Conservation (phyloP, 148 eudicot genomes). For the Pouteria glomerata region DNA sequence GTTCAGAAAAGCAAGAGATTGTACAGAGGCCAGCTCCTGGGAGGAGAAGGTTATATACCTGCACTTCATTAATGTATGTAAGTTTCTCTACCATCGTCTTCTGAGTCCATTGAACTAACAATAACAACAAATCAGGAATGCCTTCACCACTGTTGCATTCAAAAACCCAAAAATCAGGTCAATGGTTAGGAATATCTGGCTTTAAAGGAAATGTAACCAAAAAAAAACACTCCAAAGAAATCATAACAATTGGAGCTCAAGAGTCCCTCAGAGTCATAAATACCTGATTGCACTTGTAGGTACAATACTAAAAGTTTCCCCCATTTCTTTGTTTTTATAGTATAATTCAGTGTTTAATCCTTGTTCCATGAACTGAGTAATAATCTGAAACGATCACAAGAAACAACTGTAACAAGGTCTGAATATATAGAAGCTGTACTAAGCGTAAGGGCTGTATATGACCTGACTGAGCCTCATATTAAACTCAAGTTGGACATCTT, state of each 20-base stretch:
- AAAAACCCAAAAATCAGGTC: slow-evolving; percentile 4
- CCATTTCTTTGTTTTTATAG: slow-evolving; percentile 91
- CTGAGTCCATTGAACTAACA: slow-evolving; percentile 77
- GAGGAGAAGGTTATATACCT: slow-evolving; percentile 29
- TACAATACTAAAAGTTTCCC: slow-evolving; percentile 81
- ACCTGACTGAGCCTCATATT: slow-evolving; percentile 70
- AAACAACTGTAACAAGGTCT: not conserved
- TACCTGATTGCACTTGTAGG: slow-evolving; percentile 97
- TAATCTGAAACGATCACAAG: slow-evolving; percentile 40
- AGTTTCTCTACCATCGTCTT: slow-evolving; percentile 77
- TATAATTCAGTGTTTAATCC: slow-evolving; percentile 87
- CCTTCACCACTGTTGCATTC: slow-evolving; percentile 79
- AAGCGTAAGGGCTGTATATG: slow-evolving; percentile 10
- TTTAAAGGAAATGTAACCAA: not conserved
- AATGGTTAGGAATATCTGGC: not conserved
- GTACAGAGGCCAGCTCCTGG: not conserved
- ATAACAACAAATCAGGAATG: slow-evolving; percentile 64
- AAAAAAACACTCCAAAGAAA: not conserved
- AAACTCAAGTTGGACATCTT: slow-evolving; percentile 73
- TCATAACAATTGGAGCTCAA: no score
- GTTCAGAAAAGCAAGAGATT: not conserved
- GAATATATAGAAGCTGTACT: not conserved
- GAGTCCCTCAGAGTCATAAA: no score
- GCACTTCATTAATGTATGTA: slow-evolving; percentile 63
- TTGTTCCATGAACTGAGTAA: slow-evolving; percentile 84